Percentiles rank a stretch among this genome's conserved stretches.
These are phyloP conservation scores for Paraphoma sp. DNA, from an alignment of 2,329 filamentous ascomycete genomes.

Conservation along the genomic window DNA sequence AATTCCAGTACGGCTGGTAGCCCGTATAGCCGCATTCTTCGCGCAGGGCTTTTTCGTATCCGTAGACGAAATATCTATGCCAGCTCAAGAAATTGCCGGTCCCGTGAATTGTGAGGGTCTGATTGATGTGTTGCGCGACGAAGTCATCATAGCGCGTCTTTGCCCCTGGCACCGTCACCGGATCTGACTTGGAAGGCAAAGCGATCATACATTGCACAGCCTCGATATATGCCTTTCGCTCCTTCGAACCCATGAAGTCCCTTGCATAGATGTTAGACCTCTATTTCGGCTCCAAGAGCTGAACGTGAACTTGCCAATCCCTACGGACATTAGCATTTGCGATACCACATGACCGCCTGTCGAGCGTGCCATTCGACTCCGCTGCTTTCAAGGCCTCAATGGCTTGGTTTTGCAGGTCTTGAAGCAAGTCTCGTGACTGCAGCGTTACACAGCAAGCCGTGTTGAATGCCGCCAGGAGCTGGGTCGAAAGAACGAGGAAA, in stretches of 20 bases:
- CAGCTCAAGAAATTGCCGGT: constrained; percentile 36
- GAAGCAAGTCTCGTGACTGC: constrained; percentile 10
- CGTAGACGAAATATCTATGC: constrained; percentile 47
- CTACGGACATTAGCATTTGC: constrained; percentile 13
- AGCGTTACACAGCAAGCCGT: constrained; percentile 10
- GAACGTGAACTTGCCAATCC: constrained; percentile 17
- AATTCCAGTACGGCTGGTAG: constrained; percentile 58
- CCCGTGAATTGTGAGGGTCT: constrained; percentile 23
- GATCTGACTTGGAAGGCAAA: constrained; percentile 19
- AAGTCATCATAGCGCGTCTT: constrained; percentile 37
- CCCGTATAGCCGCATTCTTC: constrained; percentile 48
- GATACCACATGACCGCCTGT: constrained; percentile 10
- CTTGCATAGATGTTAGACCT: neutral
- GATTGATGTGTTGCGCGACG: constrained; percentile 30
- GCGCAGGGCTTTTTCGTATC: constrained; percentile 46
- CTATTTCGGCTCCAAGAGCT: neutral
- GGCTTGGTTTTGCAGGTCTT: constrained; percentile 19
- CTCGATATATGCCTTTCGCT: constrained; percentile 25
- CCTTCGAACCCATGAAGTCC: constrained; percentile 1
- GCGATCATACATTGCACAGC: constrained; percentile 27
- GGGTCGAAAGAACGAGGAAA: neutral
- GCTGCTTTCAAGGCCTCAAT: constrained; percentile 13
- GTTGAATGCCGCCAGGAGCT: constrained; percentile 12
- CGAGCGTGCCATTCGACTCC: constrained; percentile 7
- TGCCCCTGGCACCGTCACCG: constrained; percentile 21